These are phyloP conservation scores for Flaveria sonorensis DNA, from an alignment of 129 eudicot species.

Conservation along the genomic window DNA sequence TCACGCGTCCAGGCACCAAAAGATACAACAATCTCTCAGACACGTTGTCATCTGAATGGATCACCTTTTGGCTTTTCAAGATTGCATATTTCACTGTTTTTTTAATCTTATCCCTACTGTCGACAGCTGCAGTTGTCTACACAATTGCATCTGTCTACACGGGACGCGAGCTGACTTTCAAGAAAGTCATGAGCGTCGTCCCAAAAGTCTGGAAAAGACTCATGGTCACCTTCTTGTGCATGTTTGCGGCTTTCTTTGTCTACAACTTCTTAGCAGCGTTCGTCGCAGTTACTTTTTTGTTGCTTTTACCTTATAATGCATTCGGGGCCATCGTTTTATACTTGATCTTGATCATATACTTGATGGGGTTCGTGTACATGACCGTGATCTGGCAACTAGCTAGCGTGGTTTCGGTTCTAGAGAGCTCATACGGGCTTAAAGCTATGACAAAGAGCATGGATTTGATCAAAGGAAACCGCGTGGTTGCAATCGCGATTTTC, in stretches of 20 bases:
- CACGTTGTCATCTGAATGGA: conserved; percentile 34
- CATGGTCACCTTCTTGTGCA: conserved; percentile 56
- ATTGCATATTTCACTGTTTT: conserved; percentile 37
- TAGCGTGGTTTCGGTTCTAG: conserved; percentile 63
- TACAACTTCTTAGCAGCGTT: conserved; percentile 40
- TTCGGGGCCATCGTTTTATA: conserved; percentile 9
- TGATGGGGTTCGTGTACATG: conserved; percentile 51
- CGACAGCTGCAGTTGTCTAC: conserved; percentile 68
- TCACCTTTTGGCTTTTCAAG: conserved; percentile 34
- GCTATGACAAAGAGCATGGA: conserved; percentile 61
- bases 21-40: conserved; percentile 28
- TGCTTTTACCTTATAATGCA: background rate
- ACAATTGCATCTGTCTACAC: conserved; percentile 53
- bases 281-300: conserved; percentile 3
- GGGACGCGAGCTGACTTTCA: conserved; percentile 23
- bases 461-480: conserved; percentile 59
- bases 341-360: conserved; percentile 31
- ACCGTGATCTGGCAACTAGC: conserved; percentile 70
- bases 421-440: conserved; percentile 45
- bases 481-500: conserved; percentile 37
- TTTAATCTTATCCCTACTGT: conserved; percentile 55
- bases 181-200: conserved; percentile 31
- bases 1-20: conserved; percentile 28
- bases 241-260: conserved; percentile 35
- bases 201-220: conserved; percentile 73